Base-by-base conservation (phyloP, 805 yeast genomes). In the Wickerhamomyces silvicola region DNA sequence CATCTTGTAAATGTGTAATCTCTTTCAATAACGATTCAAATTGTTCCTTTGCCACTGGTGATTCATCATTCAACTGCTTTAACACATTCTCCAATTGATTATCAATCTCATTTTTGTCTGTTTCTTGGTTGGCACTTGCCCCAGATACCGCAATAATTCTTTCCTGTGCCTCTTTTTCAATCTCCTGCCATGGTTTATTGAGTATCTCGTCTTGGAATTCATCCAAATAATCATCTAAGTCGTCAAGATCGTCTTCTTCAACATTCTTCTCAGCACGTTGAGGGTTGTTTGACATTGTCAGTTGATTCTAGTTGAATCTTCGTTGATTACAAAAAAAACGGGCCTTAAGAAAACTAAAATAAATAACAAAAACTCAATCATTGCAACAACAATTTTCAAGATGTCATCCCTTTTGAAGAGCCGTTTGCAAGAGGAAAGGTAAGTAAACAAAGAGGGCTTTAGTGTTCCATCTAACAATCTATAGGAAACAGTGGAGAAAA, bases 401-500 rank as follows among this genome's bases (percentile, higher is more conserved):
- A 40, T 41, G 48, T 39, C 45, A 19, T 42, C 48, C 26, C 33
- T 50, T 19, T 30, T 48, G 23, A 48, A 45, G 31, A 45, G 77
- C 37, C 75, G 98, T 48, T 72, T 90, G 24, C 97, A 88, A 52
- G 95, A 87, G 58, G 98, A 90, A 57, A 64, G 77, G 75, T 69
- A 56, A 33, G 72, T 60, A n/a, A n/a, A n/a, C n/a, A n/a, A n/a
- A n/a, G n/a, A 15, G 10, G 24, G 1, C 12, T 22, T 28, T 15
- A 5, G 9, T n/a, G 7, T 18, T 22, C 9, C 10, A 15, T 20
- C 11, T 17, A 30, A 32, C 31, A 29, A 35, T 11, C 12, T 22
- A 18, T 36, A 79, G 98, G 58, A 90, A 88, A 60, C 86, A 82
- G 57, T 92, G 99, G 99, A 77, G 99, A 46, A 90, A 86, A 56